phyloP scores from a whole-genome alignment of 192 early-diverging fungal genomes.

The Linnemannia elongata region DNA sequence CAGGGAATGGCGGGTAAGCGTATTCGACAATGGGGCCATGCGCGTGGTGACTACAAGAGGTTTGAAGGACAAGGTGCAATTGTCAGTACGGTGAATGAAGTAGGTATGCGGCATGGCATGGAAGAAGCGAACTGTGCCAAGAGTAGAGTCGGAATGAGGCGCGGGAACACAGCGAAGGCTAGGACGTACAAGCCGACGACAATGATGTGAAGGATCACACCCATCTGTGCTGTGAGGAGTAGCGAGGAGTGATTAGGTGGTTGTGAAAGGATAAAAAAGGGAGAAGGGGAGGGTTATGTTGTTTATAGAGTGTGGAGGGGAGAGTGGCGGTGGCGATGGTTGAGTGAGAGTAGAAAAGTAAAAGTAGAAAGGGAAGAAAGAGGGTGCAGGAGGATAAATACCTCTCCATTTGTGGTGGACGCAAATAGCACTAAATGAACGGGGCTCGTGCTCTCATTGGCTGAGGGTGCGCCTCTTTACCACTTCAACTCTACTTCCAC shows the following conservation, averaged over 20 bases:
- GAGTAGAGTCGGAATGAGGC: background rate
- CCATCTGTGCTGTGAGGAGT: constrained; percentile 13
- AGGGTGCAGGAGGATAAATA: background rate
- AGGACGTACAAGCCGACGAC: constrained; percentile 51
- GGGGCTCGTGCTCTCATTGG: background rate
- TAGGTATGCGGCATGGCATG: background rate
- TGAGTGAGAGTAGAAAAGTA: background rate
- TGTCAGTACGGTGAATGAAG: background rate
- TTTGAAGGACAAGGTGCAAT: background rate
- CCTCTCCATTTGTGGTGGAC: background rate
- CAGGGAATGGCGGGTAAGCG: constrained; percentile 63
- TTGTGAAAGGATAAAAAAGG: background rate
- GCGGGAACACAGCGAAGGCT: background rate
- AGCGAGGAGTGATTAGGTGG: background rate
- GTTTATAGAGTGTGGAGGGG: background rate
- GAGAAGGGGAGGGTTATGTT: too few relatives aligned
- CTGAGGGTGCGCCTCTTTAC: background rate
- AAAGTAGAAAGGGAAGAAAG: constrained; percentile 1
- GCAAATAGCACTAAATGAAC: background rate
- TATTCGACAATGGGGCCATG: constrained; percentile 69
- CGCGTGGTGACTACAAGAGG: constrained; percentile 58
- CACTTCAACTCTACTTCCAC: background rate
- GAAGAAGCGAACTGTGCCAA: background rate
- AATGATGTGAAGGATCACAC: constrained; percentile 51
- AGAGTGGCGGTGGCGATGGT: background rate